These are phyloP conservation scores for Nemania abortiva DNA, from an alignment of 2,329 filamentous ascomycete genomes.

Conservation along the genomic window DNA sequence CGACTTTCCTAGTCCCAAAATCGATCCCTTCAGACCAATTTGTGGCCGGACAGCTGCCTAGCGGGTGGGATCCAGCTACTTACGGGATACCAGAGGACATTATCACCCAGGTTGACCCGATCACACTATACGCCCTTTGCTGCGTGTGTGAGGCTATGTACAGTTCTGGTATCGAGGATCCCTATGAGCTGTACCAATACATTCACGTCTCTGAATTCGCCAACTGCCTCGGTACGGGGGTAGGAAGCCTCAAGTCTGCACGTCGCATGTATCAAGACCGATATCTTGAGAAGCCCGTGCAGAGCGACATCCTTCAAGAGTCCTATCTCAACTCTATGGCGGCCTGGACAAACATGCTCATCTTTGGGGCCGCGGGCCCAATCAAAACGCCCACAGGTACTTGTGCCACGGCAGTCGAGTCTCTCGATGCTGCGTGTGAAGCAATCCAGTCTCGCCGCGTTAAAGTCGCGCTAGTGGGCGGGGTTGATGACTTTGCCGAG, in stretches of 20 bases:
- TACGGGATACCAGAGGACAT: conserved; percentile 98
- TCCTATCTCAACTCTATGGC: conserved; percentile 99
- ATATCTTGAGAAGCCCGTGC: conserved; percentile 94
- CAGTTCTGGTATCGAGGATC: conserved; percentile 94
- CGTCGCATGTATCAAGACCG: conserved; percentile 87
- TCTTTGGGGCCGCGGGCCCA: conserved; percentile 94
- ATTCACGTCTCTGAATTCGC: conserved; percentile 97
- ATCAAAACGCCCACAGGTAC: conserved; percentile 99
- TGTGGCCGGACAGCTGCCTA: conserved; percentile 95
- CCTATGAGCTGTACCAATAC: conserved; percentile 99
- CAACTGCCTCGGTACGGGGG: conserved; percentile 97
- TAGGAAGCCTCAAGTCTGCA: conserved; percentile 75
- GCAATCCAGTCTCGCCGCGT: conserved; percentile 98
- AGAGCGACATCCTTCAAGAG: conserved; percentile 98
- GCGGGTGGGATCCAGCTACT: conserved; percentile 94
- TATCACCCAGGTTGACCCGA: conserved; percentile 95
- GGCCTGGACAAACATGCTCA: conserved; percentile 99
- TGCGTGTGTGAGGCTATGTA: conserved; percentile 92
- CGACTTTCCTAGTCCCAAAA: conserved; percentile 6
- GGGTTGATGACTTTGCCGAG: conserved; percentile 98
- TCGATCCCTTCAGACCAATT: background rate
- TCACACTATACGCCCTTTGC: conserved; percentile 93
- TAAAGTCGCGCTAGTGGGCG: conserved; percentile 94
- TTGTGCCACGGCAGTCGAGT: conserved; percentile 97
- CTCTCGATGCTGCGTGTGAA: conserved; percentile 96